Base-by-base conservation (phyloP, 2,329 filamentous ascomycete species). In the Alternaria hordeiaustralica region DNA sequence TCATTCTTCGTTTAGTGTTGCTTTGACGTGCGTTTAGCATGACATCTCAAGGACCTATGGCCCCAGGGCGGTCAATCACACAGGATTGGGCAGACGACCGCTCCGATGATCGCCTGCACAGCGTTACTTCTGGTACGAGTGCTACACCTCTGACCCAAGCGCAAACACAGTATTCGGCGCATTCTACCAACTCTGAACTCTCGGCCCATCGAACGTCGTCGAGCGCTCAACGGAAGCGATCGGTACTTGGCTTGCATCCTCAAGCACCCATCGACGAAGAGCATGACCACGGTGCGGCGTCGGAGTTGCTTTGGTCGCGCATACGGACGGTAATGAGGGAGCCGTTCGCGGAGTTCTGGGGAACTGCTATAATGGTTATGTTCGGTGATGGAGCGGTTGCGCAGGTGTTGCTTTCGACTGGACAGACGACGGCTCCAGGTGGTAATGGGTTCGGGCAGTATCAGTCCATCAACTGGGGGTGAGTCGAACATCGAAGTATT, bases 361-460 rank as follows among this genome's bases (percentile, higher is more conserved):
- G 82, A 2, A 75, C 77, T 0, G 75, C 80, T 20, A 77, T 82
- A 28, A 77, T 83, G 72, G 76, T 83, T 4, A 73, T 82, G 58
- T 84, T 84, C 63, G 82, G 81, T n/a, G 71, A 83, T 64, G 82
- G 81, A 6, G 74, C 77, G 26, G 80, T 83, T 13, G 82, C 82
- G 2, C 82, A 84, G 60, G 81, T 82, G 0, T 55, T 83, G 15
- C 70, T 84, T 23, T 80, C 76, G 28, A 72, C 75, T 0, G 77
- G 77, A 0, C 72, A 81, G 56, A 72, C 68, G 8, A 75, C 73
- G 12, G 82, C 81, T 6, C 82, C 82, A 1, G 81, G 82, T 3
- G 80, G 78, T 1, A 76, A 80, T 30, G 81, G 82, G 0, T 84
- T 78, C 58, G 82, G 82, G 1, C 54, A 71, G 8, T 84, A 83